A percentile compares a stretch with the other conserved stretches of the same genome.
These are phyloP conservation scores for Penicillium sp. DNA, from an alignment of 2,329 filamentous ascomycete species.

Conservation along the genomic window DNA sequence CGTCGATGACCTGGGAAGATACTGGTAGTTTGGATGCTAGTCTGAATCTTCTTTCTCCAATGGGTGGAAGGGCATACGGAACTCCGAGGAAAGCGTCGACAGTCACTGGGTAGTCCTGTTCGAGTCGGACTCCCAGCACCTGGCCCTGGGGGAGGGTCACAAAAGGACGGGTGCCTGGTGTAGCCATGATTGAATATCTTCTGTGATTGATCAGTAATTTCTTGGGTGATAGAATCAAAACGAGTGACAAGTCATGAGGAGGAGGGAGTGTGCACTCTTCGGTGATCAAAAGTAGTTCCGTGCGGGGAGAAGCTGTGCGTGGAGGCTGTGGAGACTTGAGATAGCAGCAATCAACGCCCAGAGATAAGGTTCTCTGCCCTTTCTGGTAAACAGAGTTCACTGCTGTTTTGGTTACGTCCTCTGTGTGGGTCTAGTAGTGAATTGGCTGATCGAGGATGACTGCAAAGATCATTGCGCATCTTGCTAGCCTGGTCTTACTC, in stretches of 20 bases:
- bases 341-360: slow-evolving; percentile 6
- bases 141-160: slow-evolving; percentile 33
- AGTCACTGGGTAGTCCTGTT: slow-evolving; percentile 26
- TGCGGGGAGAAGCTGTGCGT: slow-evolving; percentile 14
- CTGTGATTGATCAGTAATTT: background rate
- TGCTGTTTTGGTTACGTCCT: no score
- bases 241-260: background rate
- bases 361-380: background rate
- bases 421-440: no score
- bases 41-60: slow-evolving; percentile 51
- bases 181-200: slow-evolving; percentile 3
- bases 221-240: background rate
- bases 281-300: slow-evolving; percentile 22
- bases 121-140: slow-evolving; percentile 31
- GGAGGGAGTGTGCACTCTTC: slow-evolving; percentile 3
- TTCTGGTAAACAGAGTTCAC: no score
- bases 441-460: no score
- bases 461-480: no score
- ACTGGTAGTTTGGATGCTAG: slow-evolving; percentile 35
- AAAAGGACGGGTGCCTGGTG: slow-evolving; percentile 7
- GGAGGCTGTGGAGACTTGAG: slow-evolving; percentile 14
- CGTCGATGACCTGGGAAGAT: slow-evolving; percentile 36
- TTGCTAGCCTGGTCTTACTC: no score
- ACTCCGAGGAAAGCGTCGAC: slow-evolving; percentile 51
- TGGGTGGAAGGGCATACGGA: slow-evolving; percentile 53